Evolutionary conservation across 148 eudicot genomes (phyloP), one percentile per base, ranked within the genome.

Genomic region (Spergularia marina): DNA sequence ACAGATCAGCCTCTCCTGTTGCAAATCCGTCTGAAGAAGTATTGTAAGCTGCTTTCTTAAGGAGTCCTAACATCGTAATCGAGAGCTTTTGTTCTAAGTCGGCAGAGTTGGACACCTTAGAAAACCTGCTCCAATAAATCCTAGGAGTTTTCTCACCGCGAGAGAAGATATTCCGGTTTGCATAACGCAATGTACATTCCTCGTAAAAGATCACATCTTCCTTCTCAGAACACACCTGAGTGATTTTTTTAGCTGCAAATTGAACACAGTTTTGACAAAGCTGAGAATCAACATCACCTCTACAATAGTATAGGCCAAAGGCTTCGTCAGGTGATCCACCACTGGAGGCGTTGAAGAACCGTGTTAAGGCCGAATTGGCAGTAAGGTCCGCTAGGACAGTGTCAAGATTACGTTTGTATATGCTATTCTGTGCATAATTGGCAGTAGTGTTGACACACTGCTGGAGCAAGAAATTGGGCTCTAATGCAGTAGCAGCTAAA

Each of bases 201-300:
- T 76, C 36, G 53, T 70, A 80, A 70, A 10, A 80, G 8, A 71
- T 9, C 2, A 65, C 47, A 23, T 65, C 82, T 68, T 23, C 79
- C 12, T 49, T 78, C 56, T 55, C 0, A 12, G 51, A 40, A 47
- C 82, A 82, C 2, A 20, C 7, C 13, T 58, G 17, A 0, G 62
- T 52, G 0, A 75, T 16, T 2, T 59, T 57, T 14, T 17, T 4
- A 0, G 65, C 14, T 2, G 86, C 79, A 11, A 14, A 14, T 8
- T 47, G 49, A 17, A 84, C 79, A 41, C 84, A 84, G 8, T 60
- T 70, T 3, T 68, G 77, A 51, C 83, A 83, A 10, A 5, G 68
- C 3, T 71, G 21, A 20, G 39, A 13, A 21, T 34, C 9, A n/a
- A 74, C n/a, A 39, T 83, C 81, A 8, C 76, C 82, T 11, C 79